Evolutionary conservation across 106 monocot genomes (phyloP), one percentile per base, ranked within the genome.

Genomic region (Acanthochlamys bracteata): DNA sequence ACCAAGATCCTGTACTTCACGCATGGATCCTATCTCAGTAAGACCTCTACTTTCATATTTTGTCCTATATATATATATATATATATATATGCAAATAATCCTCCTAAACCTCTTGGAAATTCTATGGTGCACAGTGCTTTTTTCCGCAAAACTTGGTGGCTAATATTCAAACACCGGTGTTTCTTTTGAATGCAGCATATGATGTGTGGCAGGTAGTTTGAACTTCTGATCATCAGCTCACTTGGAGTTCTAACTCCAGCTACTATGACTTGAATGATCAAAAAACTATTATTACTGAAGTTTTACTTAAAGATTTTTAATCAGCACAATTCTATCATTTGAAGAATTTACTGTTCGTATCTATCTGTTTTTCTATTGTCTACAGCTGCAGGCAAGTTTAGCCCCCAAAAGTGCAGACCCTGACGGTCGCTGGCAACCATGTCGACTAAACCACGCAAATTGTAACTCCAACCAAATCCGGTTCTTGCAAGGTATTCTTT

Each of bases 171-270:
- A 98, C 96, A 2, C 96, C 96, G 65, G 57, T 80, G 53, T 98
- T 98, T 65, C 67, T 98, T 65, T 56, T 98, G 74, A 98, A 98
- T 68, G 53, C 91, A 2, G 96, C 91, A 24, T 98, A 98, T 68
- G 96, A 98, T 73, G 79, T 85, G 17, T 98, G 96, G 96, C 96
- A 98, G 96, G 96, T 15, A 19, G 3, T 51, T 51, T 51, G 4
- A 51, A 51, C 2, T 13, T 13, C 1, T 2, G 17, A 46, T 46
- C 9, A 51, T 13, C n/a, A 51, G 11, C 45, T 10, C 8, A 46
- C 8, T 46, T 46, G n/a, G 3, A 51, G 9, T 51, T 51, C n/a
- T 1, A 51, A 51, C n/a, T 19, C 8, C 51, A 15, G n/a, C 14
- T 46, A 46, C 14, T 10, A 46, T 46, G 11, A 46, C 8, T 46